These are phyloP conservation scores for Abrus pulchellus DNA, from an alignment of 306 rosid species.

Conservation along the genomic window DNA sequence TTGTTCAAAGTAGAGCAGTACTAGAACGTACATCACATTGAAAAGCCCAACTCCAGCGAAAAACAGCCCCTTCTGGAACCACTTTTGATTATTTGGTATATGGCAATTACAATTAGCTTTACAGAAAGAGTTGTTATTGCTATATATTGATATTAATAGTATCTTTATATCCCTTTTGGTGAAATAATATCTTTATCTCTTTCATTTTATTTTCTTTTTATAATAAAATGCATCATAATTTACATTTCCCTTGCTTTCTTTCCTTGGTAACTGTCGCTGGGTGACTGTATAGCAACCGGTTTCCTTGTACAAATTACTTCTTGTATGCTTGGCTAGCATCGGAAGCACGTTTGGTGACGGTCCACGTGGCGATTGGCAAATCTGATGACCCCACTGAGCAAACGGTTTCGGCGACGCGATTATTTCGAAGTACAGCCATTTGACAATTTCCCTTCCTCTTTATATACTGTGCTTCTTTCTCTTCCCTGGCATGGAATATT, in stretches of 20 bases:
- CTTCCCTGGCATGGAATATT: slow-evolving; percentile 23
- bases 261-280: too few relatives aligned
- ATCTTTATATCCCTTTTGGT: too few relatives aligned
- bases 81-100: too few relatives aligned
- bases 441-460: slow-evolving; percentile 30
- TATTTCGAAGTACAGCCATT: slow-evolving; percentile 47
- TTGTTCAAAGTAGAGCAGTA: neutral
- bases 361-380: slow-evolving; percentile 4
- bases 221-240: too few relatives aligned
- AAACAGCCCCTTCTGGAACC: neutral
- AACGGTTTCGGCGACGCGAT: slow-evolving; percentile 52
- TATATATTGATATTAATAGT: too few relatives aligned
- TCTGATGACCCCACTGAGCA: neutral
- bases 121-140: too few relatives aligned
- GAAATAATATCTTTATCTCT: too few relatives aligned
- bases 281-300: too few relatives aligned
- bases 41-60: neutral
- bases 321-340: slow-evolving; percentile 16
- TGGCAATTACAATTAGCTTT: neutral
- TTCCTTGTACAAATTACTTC: neutral
- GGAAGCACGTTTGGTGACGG: slow-evolving; percentile 6
- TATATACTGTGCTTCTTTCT: neutral
- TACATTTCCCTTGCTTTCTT: too few relatives aligned
- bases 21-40: neutral
- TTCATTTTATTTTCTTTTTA: too few relatives aligned